These are phyloP conservation scores for Hypoxylon cercidicola DNA, from an alignment of 495 filamentous ascomycete genomes.

Conservation along the genomic window DNA sequence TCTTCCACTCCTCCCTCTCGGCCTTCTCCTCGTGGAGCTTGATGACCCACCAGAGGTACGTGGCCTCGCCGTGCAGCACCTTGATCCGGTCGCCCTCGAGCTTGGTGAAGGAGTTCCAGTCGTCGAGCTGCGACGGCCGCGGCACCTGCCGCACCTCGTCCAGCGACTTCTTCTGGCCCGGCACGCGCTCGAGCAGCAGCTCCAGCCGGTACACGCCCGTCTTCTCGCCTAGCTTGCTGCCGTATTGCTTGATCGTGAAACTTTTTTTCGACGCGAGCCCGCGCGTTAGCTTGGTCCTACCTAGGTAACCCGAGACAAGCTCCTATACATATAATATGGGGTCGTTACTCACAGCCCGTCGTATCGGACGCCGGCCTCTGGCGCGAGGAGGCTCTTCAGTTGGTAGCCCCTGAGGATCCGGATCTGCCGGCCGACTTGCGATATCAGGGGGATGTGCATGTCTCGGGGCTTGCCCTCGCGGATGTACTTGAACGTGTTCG, in stretches of 20 bases:
- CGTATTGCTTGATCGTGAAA: slow-evolving; percentile 50
- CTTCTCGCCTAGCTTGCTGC: slow-evolving; percentile 47
- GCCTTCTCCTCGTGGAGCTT: slow-evolving; percentile 39
- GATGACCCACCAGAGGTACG: slow-evolving; percentile 45
- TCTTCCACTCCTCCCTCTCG: slow-evolving; percentile 44
- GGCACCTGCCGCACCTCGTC: slow-evolving; percentile 50
- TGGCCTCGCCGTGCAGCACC: slow-evolving; percentile 34
- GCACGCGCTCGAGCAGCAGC: slow-evolving; percentile 48
- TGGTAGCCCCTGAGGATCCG: slow-evolving; percentile 55
- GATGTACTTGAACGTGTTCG: slow-evolving; percentile 48
- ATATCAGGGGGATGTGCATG: slow-evolving; percentile 52
- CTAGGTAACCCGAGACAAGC: too few relatives aligned
- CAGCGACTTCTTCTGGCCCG: slow-evolving; percentile 46
- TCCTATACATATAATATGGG: too few relatives aligned
- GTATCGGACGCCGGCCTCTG: slow-evolving; percentile 58
- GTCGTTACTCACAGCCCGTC: slow-evolving; percentile 59
- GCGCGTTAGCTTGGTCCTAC: too few relatives aligned
- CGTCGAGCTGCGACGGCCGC: slow-evolving; percentile 58
- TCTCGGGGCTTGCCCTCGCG: slow-evolving; percentile 46
- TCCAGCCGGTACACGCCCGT: slow-evolving; percentile 47
- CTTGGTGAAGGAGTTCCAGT: slow-evolving; percentile 56
- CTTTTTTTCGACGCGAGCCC: too few relatives aligned
- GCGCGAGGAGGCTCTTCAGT: slow-evolving; percentile 57
- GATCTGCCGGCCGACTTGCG: slow-evolving; percentile 52
- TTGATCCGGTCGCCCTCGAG: slow-evolving; percentile 51